Base-by-base conservation (phyloP, 257 asterid species). In the Scutellaria barbata region DNA sequence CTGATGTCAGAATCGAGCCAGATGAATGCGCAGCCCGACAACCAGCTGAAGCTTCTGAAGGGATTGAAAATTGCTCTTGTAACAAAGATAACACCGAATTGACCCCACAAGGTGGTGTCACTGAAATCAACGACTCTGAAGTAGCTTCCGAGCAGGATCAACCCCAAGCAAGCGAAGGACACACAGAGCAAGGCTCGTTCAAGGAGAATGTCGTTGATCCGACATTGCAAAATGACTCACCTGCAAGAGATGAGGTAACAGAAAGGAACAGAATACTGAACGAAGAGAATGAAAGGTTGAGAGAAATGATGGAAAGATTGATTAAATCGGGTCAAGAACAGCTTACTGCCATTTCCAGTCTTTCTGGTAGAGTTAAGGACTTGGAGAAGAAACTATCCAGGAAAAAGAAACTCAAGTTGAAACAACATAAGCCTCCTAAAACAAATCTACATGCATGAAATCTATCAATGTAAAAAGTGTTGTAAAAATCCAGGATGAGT, bases 261-360 rank as follows among this genome's bases (percentile, higher is more conserved):
- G 88, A 74, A 51, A 43, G 72, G 33, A 82, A 80, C 17, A 61
- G 67, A 74, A 85, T 74, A 54, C 75, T 84, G 80, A 41, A 85
- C 3, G 89, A 84, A 58, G 98, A 89, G 75, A 88, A 89, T 1
- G 87, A 84, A 42, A 85, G 68, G 77, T 39, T 89, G 78, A 86
- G 86, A 73, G 85, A 79, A 57, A 73, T 82, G 82, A 76, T 92
- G 87, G 91, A 84, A 81, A 81, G 84, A 50, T 60, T 88, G 65
- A 79, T 90, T 0, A 77, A 78, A 71, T 77, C 88, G 7, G 92
- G 91, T 16, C 77, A 84, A 37, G 87, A 88, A 59, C 91, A 88
- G 71, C 59, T 88, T 12, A 43, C 46, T 5, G 81, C 87, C 10
- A 87, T 92, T 41, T 82, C 92, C 1, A 65, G 63, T 33, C 96